Percentiles rank a stretch among this genome's conserved stretches.
These are phyloP conservation scores for Rubroboletus pulcherrimus DNA, from an alignment of 768 basidiomycete genomes.

Conservation along the genomic window DNA sequence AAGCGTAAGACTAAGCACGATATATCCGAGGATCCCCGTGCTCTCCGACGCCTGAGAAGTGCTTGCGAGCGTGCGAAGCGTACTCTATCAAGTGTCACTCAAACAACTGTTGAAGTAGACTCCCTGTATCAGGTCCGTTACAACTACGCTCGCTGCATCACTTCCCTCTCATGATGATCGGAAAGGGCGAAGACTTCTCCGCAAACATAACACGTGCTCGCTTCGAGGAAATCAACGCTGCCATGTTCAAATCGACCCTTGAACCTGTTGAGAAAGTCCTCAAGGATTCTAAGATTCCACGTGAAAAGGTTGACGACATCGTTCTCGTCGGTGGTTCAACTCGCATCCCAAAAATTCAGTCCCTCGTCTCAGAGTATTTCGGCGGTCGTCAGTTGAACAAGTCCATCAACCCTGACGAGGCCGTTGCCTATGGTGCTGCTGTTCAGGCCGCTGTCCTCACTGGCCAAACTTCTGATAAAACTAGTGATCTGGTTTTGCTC, in stretches of 20 bases:
- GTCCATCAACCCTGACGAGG: constrained; percentile 99
- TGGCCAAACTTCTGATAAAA: constrained; percentile 98
- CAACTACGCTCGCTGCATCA: background rate
- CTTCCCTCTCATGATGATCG: constrained; percentile 8
- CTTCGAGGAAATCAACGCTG: constrained; percentile 99
- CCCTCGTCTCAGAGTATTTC: constrained; percentile 98
- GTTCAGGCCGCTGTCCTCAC: constrained; percentile 99
- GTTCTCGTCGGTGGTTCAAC: constrained; percentile 99
- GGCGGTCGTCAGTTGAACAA: constrained; percentile 98
- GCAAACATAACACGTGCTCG: constrained; percentile 99
- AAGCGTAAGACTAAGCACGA: constrained; percentile 96
- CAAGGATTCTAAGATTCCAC: constrained; percentile 97
- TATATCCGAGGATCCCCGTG: constrained; percentile 95
- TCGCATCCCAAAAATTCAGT: constrained; percentile 99
- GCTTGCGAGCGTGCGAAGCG: constrained; percentile 99
- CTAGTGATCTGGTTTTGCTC: constrained; percentile 95
- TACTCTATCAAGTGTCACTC: constrained; percentile 95
- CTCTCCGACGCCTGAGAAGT: constrained; percentile 89
- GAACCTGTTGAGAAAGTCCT: constrained; percentile 99
- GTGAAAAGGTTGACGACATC: constrained; percentile 97
- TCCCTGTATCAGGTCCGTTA: constrained; percentile 83
- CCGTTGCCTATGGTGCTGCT: constrained; percentile 98
- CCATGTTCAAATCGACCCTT: constrained; percentile 92
- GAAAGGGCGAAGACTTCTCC: constrained; percentile 93
- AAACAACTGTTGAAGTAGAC: constrained; percentile 99